Conservation (phyloP, 1,284 basidiomycete genomes). For the Xanthoconium separans region DNA sequence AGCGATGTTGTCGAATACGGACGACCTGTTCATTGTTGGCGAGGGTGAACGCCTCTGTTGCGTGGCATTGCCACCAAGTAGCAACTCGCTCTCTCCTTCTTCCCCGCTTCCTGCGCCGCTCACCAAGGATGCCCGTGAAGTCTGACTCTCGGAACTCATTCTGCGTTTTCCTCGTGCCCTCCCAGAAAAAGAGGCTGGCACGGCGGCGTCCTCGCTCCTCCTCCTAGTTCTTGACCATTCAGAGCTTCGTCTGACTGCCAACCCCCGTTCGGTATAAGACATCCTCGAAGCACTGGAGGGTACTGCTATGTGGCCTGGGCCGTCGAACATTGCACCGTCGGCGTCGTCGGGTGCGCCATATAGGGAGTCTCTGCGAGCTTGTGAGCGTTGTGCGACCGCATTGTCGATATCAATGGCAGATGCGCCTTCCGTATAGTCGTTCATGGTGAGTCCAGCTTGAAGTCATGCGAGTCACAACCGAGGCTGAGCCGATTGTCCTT, state of each 20-base stretch:
- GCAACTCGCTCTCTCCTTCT: slow-evolving; percentile 26
- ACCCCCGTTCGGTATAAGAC: slow-evolving; percentile 56
- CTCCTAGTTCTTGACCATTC: slow-evolving; percentile 52
- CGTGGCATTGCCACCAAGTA: slow-evolving; percentile 25
- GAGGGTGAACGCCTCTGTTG: slow-evolving; percentile 35
- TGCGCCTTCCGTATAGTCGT: slow-evolving; percentile 84
- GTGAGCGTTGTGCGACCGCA: slow-evolving; percentile 49
- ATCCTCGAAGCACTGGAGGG: slow-evolving; percentile 78
- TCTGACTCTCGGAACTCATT: slow-evolving; percentile 49
- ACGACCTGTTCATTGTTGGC: slow-evolving; percentile 44
- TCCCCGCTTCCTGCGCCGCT: slow-evolving; percentile 16
- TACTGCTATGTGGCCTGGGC: slow-evolving; percentile 67
- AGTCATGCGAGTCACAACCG: too few relatives aligned
- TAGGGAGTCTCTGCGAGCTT: slow-evolving; percentile 61
- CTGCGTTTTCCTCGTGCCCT: slow-evolving; percentile 37
- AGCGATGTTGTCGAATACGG: slow-evolving; percentile 68
- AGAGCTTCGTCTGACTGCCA: slow-evolving; percentile 48
- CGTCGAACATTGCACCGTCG: slow-evolving; percentile 71
- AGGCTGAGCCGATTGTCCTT: neutral
- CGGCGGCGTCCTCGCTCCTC: slow-evolving; percentile 48
- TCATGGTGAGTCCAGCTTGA: too few relatives aligned
- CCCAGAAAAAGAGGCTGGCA: slow-evolving; percentile 24
- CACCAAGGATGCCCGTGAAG: slow-evolving; percentile 38
- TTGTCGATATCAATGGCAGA: slow-evolving; percentile 68
- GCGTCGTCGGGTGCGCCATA: slow-evolving; percentile 50